Percentiles rank a stretch among this genome's conserved stretches.
These are phyloP conservation scores for Dryas alaskensis DNA, from an alignment of 306 rosid species.

Conservation along the genomic window DNA sequence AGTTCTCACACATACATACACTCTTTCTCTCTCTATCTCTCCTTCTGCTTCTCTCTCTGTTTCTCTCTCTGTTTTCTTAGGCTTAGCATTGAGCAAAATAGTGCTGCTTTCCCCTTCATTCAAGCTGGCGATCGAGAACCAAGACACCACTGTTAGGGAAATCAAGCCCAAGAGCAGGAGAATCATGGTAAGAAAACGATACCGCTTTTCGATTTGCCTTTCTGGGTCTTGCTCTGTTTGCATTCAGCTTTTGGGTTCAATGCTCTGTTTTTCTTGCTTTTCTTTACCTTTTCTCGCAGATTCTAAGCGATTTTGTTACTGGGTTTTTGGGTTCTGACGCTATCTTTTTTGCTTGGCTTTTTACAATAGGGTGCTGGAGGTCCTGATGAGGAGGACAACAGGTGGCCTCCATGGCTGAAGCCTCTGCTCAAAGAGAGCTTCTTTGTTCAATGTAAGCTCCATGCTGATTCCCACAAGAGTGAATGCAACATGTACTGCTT, in stretches of 20 bases:
- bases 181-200: constrained; percentile 58
- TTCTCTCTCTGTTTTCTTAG: neutral
- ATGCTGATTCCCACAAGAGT: constrained; percentile 89
- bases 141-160: constrained; percentile 72
- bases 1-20: too few species aligned
- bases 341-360: constrained; percentile 16
- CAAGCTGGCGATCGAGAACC: constrained; percentile 89
- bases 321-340: neutral
- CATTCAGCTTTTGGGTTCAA: constrained; percentile 11
- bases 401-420: constrained; percentile 99
- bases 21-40: neutral
- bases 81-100: neutral
- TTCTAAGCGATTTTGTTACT: neutral
- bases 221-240: neutral
- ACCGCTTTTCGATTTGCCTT: neutral
- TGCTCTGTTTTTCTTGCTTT: constrained; percentile 21
- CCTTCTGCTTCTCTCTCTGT: constrained; percentile 5
- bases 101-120: neutral
- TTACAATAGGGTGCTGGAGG: constrained; percentile 81
- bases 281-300: neutral
- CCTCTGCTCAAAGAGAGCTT: constrained; percentile 77
- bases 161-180: constrained; percentile 89
- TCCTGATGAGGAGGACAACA: constrained; percentile 74
- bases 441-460: constrained; percentile 90
- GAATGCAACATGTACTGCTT: constrained; percentile 98